Conservation (phyloP, 805 yeast genomes). For the Saturnispora serradocipensis region DNA sequence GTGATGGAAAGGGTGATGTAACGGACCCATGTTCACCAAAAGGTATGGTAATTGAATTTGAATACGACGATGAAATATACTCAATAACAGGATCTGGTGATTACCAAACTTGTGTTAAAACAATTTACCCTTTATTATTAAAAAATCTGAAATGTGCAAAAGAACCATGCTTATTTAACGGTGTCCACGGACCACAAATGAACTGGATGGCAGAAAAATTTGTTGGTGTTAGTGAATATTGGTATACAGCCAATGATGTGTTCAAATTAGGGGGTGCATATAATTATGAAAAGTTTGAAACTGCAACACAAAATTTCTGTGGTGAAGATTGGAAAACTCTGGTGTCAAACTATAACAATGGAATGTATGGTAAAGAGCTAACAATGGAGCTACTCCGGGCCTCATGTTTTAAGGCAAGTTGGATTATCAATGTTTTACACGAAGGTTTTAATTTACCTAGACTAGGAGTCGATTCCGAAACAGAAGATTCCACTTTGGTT, state of each 20-base stretch:
- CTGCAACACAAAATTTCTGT: conserved; percentile 63
- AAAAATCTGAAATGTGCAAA: conserved; percentile 78
- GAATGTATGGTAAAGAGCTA: conserved; percentile 49
- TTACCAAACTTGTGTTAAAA: conserved; percentile 61
- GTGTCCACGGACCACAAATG: conserved; percentile 86
- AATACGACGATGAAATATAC: conserved; percentile 39
- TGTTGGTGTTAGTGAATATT: conserved; percentile 91
- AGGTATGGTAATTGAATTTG: conserved; percentile 43
- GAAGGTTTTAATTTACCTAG: conserved; percentile 90
- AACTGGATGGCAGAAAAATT: conserved; percentile 74
- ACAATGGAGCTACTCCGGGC: conserved; percentile 49
- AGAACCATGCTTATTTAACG: conserved; percentile 88
- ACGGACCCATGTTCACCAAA: conserved; percentile 77
- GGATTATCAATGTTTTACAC: conserved; percentile 85
- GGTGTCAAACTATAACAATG: conserved; percentile 38
- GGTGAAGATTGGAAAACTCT: conserved; percentile 60
- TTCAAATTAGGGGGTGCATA: conserved; percentile 85
- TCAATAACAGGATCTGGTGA: conserved; percentile 68
- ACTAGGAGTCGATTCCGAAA: conserved; percentile 39
- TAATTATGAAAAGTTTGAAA: conserved; percentile 61
- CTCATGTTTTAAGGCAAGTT: conserved; percentile 90
- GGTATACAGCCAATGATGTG: conserved; percentile 94
- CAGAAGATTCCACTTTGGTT: conserved; percentile 15
- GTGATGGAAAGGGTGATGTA: conserved; percentile 39
- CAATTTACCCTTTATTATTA: conserved; percentile 67